Percentiles rank a stretch among this genome's conserved stretches.
These are phyloP conservation scores for Coniochaeta ligniaria DNA, from an alignment of 2,329 filamentous ascomycete species.

Conservation along the genomic window DNA sequence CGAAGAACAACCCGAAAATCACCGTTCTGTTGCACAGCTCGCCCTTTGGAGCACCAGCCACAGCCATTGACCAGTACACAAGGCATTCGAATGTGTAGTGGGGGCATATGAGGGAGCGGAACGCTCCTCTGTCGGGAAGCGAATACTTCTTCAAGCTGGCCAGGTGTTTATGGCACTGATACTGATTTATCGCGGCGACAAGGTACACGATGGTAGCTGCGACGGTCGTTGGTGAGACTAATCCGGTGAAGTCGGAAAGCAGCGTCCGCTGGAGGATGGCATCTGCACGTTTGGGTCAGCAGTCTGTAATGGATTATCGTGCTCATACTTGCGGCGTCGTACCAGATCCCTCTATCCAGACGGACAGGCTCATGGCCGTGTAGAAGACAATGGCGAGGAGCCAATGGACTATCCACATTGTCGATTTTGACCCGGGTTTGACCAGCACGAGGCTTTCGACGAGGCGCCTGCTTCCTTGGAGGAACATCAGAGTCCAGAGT, in stretches of 20 bases:
- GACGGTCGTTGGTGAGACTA: slow-evolving; percentile 36
- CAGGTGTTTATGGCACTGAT: slow-evolving; percentile 65
- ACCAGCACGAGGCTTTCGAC: slow-evolving; percentile 64
- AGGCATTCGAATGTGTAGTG: slow-evolving; percentile 88
- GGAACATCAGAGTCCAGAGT: slow-evolving; percentile 64
- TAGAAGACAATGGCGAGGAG: slow-evolving; percentile 74
- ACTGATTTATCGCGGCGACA: slow-evolving; percentile 64
- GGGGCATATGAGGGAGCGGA: slow-evolving; percentile 68
- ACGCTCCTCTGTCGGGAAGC: slow-evolving; percentile 66
- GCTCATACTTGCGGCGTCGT: slow-evolving; percentile 11
- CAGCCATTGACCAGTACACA: slow-evolving; percentile 72
- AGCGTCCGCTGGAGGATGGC: slow-evolving; percentile 18
- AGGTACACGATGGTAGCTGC: slow-evolving; percentile 58
- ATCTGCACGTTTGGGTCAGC: slow-evolving; percentile 15
- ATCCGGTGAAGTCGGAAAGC: background rate
- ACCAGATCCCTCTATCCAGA: slow-evolving; percentile 83
- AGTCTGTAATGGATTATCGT: background rate
- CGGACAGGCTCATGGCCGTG: slow-evolving; percentile 58
- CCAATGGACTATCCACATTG: slow-evolving; percentile 86
- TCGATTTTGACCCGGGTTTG: slow-evolving; percentile 56
- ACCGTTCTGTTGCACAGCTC: slow-evolving; percentile 65
- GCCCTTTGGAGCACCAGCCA: slow-evolving; percentile 64
- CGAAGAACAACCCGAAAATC: slow-evolving; percentile 63
- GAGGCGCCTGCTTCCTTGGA: slow-evolving; percentile 69
- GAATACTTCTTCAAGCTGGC: slow-evolving; percentile 73